Percentiles rank a stretch among this genome's conserved stretches.
phyloP scores from a whole-genome alignment of 306 rosid genomes.

The Quillaja saponaria region DNA sequence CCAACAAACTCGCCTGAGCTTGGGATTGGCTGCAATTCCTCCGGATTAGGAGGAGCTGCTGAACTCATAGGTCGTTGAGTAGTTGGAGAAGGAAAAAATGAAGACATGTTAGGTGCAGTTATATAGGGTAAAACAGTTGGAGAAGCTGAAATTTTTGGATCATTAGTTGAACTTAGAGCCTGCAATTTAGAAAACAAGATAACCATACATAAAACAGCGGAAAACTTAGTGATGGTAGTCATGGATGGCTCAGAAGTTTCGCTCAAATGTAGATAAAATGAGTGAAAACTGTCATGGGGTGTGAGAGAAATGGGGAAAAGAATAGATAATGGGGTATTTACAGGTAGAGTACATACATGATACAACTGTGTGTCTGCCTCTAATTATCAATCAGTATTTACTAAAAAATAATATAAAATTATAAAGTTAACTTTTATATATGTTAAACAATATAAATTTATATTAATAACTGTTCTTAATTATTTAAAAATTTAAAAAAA shows the following conservation, averaged over 20 bases:
- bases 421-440: no score
- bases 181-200: constrained; percentile 34
- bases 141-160: constrained; percentile 58
- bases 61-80: constrained; percentile 32
- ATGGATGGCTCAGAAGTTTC: constrained; percentile 31
- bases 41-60: constrained; percentile 28
- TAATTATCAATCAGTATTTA: no score
- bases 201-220: constrained; percentile 23
- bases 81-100: constrained; percentile 60
- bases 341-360: no score
- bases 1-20: constrained; percentile 64
- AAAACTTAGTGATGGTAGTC: constrained; percentile 44
- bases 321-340: no score
- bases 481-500: no score
- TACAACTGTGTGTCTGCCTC: no score
- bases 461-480: no score
- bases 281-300: constrained; percentile 1
- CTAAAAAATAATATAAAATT: no score
- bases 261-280: constrained; percentile 22
- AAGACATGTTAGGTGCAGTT: constrained; percentile 54
- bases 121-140: constrained; percentile 53
- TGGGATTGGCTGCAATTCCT: constrained; percentile 41
- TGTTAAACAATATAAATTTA: no score
- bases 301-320: neutral
- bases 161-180: constrained; percentile 34